A percentile compares a stretch with the other conserved stretches of the same genome.
Evolutionary conservation across 1,284 basidiomycete genomes (phyloP).

Genomic region (Pseudomicrostroma phylloplanum): DNA sequence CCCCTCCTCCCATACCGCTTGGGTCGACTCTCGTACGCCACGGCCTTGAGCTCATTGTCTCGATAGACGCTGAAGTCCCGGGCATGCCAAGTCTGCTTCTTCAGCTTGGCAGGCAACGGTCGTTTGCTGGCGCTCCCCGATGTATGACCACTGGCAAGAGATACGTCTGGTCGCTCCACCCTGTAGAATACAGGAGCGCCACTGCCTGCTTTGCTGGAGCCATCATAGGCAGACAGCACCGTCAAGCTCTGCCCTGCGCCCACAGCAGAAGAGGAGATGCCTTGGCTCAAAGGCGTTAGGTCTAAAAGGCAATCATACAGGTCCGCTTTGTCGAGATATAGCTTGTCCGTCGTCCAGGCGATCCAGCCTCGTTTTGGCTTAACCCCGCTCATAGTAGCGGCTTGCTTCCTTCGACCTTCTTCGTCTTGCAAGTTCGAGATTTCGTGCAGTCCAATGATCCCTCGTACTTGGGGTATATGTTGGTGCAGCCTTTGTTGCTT

Average conservation of each 20-base stretch:
- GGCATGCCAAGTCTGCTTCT: constrained; percentile 29
- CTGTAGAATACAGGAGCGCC: constrained; percentile 9
- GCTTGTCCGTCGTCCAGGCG: constrained; percentile 39
- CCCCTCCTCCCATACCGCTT: neutral
- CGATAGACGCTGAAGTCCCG: constrained; percentile 32
- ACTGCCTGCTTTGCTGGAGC: neutral
- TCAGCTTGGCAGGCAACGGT: constrained; percentile 14
- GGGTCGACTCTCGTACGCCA: neutral
- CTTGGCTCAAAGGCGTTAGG: constrained; percentile 21
- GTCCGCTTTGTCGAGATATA: constrained; percentile 34
- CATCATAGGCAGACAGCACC: neutral
- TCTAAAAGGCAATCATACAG: constrained; percentile 37
- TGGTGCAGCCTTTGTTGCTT: neutral
- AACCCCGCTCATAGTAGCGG: neutral
- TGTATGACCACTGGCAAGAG: constrained; percentile 2
- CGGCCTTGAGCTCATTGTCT: constrained; percentile 21
- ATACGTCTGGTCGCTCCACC: constrained; percentile 4
- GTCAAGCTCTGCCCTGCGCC: neutral
- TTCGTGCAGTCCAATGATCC: constrained; percentile 38
- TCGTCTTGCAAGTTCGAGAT: constrained; percentile 25
- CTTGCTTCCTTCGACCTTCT: neutral
- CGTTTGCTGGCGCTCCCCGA: too few relatives aligned
- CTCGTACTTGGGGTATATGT: constrained; percentile 15
- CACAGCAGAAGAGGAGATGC: neutral
- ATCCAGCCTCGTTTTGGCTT: constrained; percentile 25